Conservation (phyloP, 139 green algal genomes). For the Picochlorum sp. region DNA sequence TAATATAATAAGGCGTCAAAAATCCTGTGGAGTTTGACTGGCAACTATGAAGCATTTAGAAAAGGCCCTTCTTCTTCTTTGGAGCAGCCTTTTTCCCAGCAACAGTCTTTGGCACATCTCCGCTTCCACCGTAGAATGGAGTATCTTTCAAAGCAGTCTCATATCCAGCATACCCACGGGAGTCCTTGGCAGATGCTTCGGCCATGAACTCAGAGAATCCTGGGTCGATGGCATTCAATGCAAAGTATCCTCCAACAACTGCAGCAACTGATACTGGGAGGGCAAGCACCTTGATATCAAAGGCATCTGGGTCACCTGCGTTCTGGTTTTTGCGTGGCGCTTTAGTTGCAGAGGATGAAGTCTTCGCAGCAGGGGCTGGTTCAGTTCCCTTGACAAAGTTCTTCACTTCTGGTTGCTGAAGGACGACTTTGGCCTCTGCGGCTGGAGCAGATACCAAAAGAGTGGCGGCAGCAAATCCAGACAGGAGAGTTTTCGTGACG, state of each 20-base stretch:
- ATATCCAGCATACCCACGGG: conserved; percentile 14
- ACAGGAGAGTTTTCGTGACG: not conserved
- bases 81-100: conserved; percentile 2
- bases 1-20: no score
- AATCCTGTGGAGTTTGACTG: not conserved
- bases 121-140: conserved; percentile 25
- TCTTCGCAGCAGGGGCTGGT: conserved; percentile 11
- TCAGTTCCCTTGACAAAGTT: conserved; percentile 26
- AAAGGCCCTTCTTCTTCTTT: not conserved
- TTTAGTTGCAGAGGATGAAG: not conserved
- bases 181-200: conserved; percentile 7
- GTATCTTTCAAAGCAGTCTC: conserved; percentile 26
- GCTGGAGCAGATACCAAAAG: conserved; percentile 3
- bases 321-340: conserved; percentile 29
- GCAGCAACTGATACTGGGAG: conserved; percentile 17
- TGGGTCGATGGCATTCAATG: conserved; percentile 9
- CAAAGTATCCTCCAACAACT: conserved; percentile 9
- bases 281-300: conserved; percentile 14
- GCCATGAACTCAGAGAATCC: conserved; percentile 17
- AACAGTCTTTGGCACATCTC: conserved; percentile 3
- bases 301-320: conserved; percentile 20
- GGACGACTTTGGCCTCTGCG: conserved; percentile 19
- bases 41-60: not conserved
- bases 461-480: conserved; percentile 12
- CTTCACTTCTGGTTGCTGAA: conserved; percentile 30